Base-by-base conservation (phyloP, 345 rosid species). In the Eucalyptus paniculata region DNA sequence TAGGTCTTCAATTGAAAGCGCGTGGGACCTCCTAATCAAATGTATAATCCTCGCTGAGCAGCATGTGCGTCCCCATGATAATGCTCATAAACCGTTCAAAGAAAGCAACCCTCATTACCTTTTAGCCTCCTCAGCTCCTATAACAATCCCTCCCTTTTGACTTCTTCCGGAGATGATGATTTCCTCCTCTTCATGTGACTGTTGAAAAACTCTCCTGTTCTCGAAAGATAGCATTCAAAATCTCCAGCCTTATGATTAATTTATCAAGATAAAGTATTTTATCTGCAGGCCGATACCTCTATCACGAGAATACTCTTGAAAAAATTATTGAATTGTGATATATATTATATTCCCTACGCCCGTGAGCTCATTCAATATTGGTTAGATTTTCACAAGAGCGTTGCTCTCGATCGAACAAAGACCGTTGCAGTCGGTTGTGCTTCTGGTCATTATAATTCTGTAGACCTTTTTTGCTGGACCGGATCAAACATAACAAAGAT, bases 61-160 rank as follows among this genome's bases (percentile, higher is more conserved):
- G 87, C 89, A 90, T 90, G 92, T 88, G 92, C 92, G 42, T 24
- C 18, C 85, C 92, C 83, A 87, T 50, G 89, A 90, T 67, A 87
- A 88, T 90, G 87, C 83, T 60, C 49, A 90, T 87, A 17, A 77
- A 30, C 62, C 50, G 86, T n/a, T 62, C 86, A 60, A 24, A 28
- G 69, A 77, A 37, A 72, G 88, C 82, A 44, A 37, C 87, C 51
- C 26, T 49, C 56, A 51, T 40, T 5, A 23, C 17, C 12, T 86
- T 86, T 51, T 51, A 51, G 44, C 87, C 44, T 32, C 44, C 42
- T 50, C 45, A 51, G 87, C 87, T 86, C 62, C 87, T 37, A 37
- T 40, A 40, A 51, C 34, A 51, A 32, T 28, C 12, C 42, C 42
- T 37, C 28, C 65, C 56, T 86, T 86, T 77, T 77, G 83, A 77